These are phyloP conservation scores for Tremella mesenterica DNA, from an alignment of 768 basidiomycete genomes.

Conservation along the genomic window DNA sequence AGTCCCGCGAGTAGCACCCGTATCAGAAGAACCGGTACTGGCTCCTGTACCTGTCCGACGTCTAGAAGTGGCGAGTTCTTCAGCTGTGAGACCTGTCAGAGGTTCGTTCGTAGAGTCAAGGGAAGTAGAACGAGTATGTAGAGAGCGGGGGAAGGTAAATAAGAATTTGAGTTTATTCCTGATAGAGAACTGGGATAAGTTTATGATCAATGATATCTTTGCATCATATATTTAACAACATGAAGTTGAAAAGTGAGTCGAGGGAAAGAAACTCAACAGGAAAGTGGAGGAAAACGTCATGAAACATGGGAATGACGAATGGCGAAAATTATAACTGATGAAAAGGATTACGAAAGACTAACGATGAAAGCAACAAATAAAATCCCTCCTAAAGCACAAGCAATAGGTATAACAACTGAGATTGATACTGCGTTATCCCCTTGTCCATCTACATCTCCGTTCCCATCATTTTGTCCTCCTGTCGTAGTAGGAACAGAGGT, in stretches of 20 bases:
- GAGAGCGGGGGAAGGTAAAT: not conserved
- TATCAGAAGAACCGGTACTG: not conserved
- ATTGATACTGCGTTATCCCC: no score
- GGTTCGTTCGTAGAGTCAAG: not conserved
- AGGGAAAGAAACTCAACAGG: not conserved
- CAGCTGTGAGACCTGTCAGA: conserved; percentile 15
- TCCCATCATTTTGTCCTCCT: no score
- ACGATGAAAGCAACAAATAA: no score
- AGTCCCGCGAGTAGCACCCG: not conserved
- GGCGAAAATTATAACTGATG: no score
- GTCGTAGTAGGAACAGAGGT: no score
- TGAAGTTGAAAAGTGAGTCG: not conserved
- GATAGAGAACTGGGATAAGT: no score
- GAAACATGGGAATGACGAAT: no score
- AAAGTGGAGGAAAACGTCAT: not conserved
- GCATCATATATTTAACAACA: conserved; percentile 1
- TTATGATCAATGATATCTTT: not conserved
- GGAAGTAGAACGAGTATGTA: not conserved
- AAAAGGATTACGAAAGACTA: no score
- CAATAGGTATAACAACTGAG: no score
- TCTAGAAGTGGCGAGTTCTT: conserved; percentile 6
- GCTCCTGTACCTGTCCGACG: not conserved
- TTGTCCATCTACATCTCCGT: no score
- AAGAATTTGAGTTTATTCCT: no score
- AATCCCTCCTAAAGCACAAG: no score